A percentile compares a stretch with the other conserved stretches of the same genome.
These are phyloP conservation scores for Pyrenophora tritici-repentis DNA, from an alignment of 2,329 filamentous ascomycete genomes.

Conservation along the genomic window DNA sequence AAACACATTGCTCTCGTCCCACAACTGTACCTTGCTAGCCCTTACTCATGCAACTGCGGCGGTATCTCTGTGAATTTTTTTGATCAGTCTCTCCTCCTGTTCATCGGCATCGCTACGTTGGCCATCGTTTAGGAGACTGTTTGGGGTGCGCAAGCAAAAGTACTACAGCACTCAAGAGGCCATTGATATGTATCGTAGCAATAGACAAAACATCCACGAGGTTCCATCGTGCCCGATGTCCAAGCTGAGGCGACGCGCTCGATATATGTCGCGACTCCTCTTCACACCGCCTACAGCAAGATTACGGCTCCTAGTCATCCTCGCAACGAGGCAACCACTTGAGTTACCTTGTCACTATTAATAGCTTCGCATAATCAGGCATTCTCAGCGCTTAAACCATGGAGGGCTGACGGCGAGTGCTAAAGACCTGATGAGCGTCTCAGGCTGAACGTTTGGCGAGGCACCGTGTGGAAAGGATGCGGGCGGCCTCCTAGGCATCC, in stretches of 20 bases:
- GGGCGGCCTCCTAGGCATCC: constrained; percentile 14
- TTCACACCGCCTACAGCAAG: constrained; percentile 11
- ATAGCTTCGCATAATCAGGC: constrained; percentile 8
- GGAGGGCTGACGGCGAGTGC: constrained; percentile 2
- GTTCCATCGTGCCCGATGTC: neutral
- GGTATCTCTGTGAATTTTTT: too few species aligned
- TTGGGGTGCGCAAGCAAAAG: neutral
- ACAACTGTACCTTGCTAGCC: too few species aligned
- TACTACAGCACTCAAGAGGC: neutral
- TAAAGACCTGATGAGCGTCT: neutral
- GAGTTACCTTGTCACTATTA: constrained; percentile 20
- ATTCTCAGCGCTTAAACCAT: constrained; percentile 31
- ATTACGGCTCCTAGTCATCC: constrained; percentile 12
- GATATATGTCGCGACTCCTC: constrained; percentile 18
- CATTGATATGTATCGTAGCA: neutral
- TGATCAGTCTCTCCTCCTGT: too few species aligned
- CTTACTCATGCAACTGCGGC: too few species aligned
- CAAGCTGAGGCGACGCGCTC: constrained; percentile 1
- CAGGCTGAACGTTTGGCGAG: neutral
- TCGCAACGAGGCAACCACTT: constrained; percentile 27
- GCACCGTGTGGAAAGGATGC: neutral
- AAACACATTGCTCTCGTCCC: too few species aligned
- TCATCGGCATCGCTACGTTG: too few species aligned
- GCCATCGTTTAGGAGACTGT: too few species aligned
- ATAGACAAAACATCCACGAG: neutral